Conservation (phyloP, 1,284 basidiomycete genomes). For the Laetiporus sulphureus region DNA sequence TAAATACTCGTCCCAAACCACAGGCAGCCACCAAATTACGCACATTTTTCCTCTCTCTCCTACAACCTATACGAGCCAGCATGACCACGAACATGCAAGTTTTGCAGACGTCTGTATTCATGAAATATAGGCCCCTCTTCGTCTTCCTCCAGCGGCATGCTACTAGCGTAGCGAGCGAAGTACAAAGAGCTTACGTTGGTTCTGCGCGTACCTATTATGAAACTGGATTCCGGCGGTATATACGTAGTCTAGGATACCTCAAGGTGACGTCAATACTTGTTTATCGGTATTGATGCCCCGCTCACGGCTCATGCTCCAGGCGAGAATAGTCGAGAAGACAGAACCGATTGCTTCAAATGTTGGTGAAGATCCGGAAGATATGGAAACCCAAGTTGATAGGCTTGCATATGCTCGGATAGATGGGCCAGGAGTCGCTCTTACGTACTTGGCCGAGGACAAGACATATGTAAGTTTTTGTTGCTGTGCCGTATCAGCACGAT, state of each 20-base stretch:
- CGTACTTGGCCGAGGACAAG: conserved; percentile 85
- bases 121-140: conserved; percentile 83
- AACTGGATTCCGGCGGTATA: conserved; percentile 90
- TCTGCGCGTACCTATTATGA: conserved; percentile 92
- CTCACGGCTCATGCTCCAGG: conserved; percentile 34
- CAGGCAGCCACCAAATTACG: conserved; percentile 87
- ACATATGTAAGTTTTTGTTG: conserved; percentile 50
- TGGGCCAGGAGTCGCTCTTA: conserved; percentile 72
- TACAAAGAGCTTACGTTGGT: conserved; percentile 84
- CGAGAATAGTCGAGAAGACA: conserved; percentile 56
- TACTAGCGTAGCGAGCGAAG: conserved; percentile 77
- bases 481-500: conserved; percentile 2
- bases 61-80: conserved; percentile 77
- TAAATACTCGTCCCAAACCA: neutral
- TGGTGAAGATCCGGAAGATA: conserved; percentile 34
- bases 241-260: conserved; percentile 72
- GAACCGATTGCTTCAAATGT: conserved; percentile 42
- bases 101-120: conserved; percentile 81
- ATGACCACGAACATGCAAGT: conserved; percentile 93
- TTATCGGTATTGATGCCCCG: neutral
- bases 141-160: conserved; percentile 83
- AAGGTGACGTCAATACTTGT: conserved; percentile 39
- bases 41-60: conserved; percentile 77
- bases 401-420: conserved; percentile 67
- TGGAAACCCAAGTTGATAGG: conserved; percentile 35